phyloP scores from a whole-genome alignment of 768 basidiomycete species.

The Pisolithus marmoratus region DNA sequence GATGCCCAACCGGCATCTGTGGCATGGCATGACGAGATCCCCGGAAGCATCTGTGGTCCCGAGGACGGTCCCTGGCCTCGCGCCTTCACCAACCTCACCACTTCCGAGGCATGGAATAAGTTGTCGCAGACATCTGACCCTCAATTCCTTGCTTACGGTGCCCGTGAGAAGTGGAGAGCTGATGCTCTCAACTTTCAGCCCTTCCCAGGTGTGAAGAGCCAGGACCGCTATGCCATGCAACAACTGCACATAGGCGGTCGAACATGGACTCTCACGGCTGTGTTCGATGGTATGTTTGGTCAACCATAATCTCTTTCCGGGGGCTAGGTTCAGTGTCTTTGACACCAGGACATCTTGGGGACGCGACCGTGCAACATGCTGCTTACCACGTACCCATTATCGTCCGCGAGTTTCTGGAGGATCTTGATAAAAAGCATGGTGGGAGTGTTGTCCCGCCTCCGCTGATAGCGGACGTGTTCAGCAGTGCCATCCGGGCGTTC shows the following conservation, averaged over 20 bases:
- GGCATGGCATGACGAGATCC: conserved; percentile 57
- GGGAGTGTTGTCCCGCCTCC: conserved; percentile 38
- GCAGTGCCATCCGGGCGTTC: conserved; percentile 52
- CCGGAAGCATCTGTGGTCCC: conserved; percentile 54
- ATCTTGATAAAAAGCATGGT: conserved; percentile 34
- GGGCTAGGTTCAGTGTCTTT: conserved; percentile 3
- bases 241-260: conserved; percentile 50
- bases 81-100: conserved; percentile 45
- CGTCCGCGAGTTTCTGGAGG: conserved; percentile 51
- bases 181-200: conserved; percentile 68
- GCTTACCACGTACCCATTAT: conserved; percentile 65
- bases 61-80: conserved; percentile 66
- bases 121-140: conserved; percentile 48
- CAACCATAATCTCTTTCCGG: conserved; percentile 4
- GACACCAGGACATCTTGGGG: conserved; percentile 56
- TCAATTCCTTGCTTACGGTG: conserved; percentile 37
- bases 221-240: conserved; percentile 60
- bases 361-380: conserved; percentile 65
- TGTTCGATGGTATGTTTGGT: conserved; percentile 54
- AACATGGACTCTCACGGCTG: conserved; percentile 60
- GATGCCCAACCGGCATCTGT: conserved; percentile 23
- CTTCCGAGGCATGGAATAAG: conserved; percentile 49
- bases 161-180: conserved; percentile 35
- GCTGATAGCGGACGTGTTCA: conserved; percentile 50
- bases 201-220: conserved; percentile 45